Percentiles rank a stretch among this genome's conserved stretches.
Evolutionary conservation across 345 rosid genomes (phyloP).

Genomic region (Murraya koenigii): DNA sequence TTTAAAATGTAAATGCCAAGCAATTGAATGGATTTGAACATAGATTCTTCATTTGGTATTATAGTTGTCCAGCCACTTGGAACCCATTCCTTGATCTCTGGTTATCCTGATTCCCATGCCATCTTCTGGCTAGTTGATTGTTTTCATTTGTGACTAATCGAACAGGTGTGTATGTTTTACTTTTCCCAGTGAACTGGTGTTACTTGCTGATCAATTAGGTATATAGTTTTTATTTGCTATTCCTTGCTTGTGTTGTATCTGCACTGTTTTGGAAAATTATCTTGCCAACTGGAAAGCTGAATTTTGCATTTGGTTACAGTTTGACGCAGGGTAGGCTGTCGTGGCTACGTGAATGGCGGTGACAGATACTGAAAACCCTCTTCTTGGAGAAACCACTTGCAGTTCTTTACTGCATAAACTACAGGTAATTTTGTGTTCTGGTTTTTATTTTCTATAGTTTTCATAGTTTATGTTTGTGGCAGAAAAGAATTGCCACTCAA

Average conservation of each 20-base stretch:
- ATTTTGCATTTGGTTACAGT: neutral
- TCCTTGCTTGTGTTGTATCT: neutral
- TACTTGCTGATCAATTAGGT: slow-evolving; percentile 17
- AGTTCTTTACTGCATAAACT: slow-evolving; percentile 78
- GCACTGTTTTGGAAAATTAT: neutral
- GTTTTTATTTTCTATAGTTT: neutral
- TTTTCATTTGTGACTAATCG: neutral
- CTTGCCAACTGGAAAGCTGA: neutral
- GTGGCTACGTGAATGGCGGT: slow-evolving; percentile 56
- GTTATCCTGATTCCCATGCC: neutral
- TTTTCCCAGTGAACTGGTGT: slow-evolving; percentile 15
- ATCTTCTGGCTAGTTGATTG: slow-evolving; percentile 1
- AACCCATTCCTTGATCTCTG: neutral
- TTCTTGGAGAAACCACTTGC: slow-evolving; percentile 79
- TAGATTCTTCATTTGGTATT: neutral
- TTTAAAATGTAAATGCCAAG: neutral
- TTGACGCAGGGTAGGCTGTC: slow-evolving; percentile 32
- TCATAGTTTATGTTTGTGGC: neutral
- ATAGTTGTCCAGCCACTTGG: neutral
- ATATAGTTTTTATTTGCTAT: neutral
- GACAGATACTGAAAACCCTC: slow-evolving; percentile 66
- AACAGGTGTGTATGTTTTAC: slow-evolving; percentile 23
- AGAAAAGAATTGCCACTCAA: neutral
- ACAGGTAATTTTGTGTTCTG: slow-evolving; percentile 47
- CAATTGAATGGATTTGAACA: neutral